A percentile compares a stretch with the other conserved stretches of the same genome.
phyloP scores from a whole-genome alignment of 2,329 filamentous ascomycete genomes.

The Cytospora piceae region DNA sequence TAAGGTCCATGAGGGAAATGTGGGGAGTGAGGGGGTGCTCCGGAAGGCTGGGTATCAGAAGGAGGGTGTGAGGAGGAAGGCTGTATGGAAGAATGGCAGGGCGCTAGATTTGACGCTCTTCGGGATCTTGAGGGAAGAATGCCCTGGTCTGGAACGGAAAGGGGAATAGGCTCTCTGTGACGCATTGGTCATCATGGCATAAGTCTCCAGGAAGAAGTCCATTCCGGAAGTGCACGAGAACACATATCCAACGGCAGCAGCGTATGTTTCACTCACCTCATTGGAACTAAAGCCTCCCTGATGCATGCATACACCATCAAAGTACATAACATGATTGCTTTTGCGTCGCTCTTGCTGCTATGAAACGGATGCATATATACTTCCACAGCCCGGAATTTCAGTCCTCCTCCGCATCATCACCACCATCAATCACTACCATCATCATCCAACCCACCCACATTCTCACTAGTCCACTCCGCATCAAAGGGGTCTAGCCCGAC shows the following conservation, averaged over 20 bases:
- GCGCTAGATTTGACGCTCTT: constrained; percentile 44
- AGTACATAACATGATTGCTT: not conserved
- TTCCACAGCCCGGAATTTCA: not conserved
- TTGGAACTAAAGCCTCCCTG: not conserved
- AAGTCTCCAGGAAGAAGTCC: not conserved
- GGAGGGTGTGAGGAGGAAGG: constrained; percentile 49
- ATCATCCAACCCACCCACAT: constrained; percentile 20
- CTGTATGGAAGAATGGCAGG: constrained; percentile 47
- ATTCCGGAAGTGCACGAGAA: not conserved
- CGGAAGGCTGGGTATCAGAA: constrained; percentile 46
- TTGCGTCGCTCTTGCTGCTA: not conserved
- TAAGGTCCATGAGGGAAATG: constrained; percentile 43
- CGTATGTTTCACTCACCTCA: not conserved
- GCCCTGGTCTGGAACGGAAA: constrained; percentile 24
- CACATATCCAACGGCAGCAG: not conserved
- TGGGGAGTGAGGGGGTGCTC: constrained; percentile 48
- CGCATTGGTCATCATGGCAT: not conserved
- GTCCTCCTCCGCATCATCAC: not conserved
- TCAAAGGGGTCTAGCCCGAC: constrained; percentile 53
- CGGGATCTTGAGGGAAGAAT: constrained; percentile 45
- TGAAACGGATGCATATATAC: not conserved
- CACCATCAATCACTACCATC: not conserved
- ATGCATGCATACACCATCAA: not conserved
- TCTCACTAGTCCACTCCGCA: constrained; percentile 45
- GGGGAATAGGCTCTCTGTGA: not conserved